Percentiles rank a stretch among this genome's conserved stretches.
Evolutionary conservation across 306 rosid species (phyloP).

Genomic region (Senna siamea): DNA sequence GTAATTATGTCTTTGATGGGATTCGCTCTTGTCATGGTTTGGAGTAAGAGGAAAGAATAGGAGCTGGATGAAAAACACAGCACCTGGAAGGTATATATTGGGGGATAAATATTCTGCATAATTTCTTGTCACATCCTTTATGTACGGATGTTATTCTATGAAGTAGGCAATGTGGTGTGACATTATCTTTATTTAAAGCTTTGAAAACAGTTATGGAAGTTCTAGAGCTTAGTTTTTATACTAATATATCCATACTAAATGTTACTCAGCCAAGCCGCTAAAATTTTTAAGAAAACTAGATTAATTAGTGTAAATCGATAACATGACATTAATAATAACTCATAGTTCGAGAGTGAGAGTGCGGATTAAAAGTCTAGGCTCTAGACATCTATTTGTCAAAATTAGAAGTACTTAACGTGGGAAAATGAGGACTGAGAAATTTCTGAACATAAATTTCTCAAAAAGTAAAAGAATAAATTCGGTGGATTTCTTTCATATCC

Average conservation of each 20-base stretch:
- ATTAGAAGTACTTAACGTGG: background rate
- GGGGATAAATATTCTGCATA: background rate
- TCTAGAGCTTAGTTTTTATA: background rate
- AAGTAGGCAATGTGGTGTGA: background rate
- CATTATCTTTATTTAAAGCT: background rate
- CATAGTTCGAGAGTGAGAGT: too few species aligned
- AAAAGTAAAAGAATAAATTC: too few species aligned
- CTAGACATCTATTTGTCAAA: background rate
- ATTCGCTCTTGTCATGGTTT: conserved; percentile 84
- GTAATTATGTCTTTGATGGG: conserved; percentile 97
- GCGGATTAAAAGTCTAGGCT: background rate
- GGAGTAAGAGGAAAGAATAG: conserved; percentile 65
- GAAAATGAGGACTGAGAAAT: background rate
- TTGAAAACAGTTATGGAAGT: background rate
- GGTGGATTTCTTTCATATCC: too few species aligned
- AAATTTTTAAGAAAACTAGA: too few species aligned
- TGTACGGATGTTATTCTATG: background rate
- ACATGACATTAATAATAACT: too few species aligned
- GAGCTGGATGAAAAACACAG: conserved; percentile 22
- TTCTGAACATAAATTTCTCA: background rate
- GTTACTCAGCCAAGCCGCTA: background rate
- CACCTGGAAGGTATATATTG: conserved; percentile 25
- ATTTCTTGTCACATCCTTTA: conserved; percentile 29
- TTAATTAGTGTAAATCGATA: background rate
- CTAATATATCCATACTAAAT: background rate